Evolutionary conservation across 306 rosid species (phyloP).

Genomic region (Dryas octopetala): DNA sequence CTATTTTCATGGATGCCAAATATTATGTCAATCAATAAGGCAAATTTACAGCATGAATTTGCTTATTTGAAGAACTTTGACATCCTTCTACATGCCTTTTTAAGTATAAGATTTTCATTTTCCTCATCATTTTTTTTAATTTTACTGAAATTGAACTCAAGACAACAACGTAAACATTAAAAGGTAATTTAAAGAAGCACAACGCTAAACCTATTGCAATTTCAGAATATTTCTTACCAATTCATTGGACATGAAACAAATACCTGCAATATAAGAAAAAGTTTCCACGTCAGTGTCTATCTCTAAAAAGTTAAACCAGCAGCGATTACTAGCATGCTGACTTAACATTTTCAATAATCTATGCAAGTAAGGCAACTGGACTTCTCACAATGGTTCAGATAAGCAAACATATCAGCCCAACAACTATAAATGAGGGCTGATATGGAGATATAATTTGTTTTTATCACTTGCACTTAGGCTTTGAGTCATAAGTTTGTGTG

Average conservation of each 20-base stretch:
- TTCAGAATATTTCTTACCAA: constrained; percentile 56
- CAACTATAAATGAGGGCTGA: not conserved
- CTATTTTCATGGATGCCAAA: not conserved
- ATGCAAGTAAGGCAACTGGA: not conserved
- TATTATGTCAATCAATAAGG: not conserved
- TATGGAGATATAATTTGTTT: not conserved
- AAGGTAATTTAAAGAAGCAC: not conserved
- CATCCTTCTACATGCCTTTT: not conserved
- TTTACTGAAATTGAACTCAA: not conserved
- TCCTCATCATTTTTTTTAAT: not conserved
- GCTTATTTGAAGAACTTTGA: not conserved
- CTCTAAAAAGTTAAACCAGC: not conserved
- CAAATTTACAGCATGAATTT: not conserved
- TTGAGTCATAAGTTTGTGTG: not conserved
- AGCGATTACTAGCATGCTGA: not conserved
- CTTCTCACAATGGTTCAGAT: not conserved
- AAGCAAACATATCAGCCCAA: not conserved
- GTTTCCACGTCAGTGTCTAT: constrained; percentile 32
- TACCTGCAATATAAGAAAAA: constrained; percentile 54
- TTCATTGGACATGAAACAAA: constrained; percentile 95
- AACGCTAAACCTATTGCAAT: constrained; percentile 8
- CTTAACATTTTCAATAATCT: not conserved
- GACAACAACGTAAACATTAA: not conserved
- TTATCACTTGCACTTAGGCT: not conserved
- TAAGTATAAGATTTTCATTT: not conserved